A percentile compares a stretch with the other conserved stretches of the same genome.
Conservation (phyloP, 192 early-diverging fungal species). For the Spinellus fusiger region DNA sequence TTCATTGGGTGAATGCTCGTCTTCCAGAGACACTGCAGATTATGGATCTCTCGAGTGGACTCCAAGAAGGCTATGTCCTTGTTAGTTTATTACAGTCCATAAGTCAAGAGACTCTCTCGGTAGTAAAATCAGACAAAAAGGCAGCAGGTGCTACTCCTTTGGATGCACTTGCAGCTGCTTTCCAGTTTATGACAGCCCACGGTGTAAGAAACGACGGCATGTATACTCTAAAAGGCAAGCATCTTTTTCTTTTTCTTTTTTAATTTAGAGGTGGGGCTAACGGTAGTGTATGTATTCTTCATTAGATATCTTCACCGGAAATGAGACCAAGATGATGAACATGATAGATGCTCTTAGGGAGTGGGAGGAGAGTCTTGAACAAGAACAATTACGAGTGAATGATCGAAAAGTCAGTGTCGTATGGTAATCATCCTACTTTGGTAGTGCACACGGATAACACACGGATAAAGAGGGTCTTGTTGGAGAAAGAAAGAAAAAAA, state of each 20-base stretch:
- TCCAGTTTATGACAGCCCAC: constrained; percentile 47
- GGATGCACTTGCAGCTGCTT: constrained; percentile 40
- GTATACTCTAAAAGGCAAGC: constrained; percentile 42
- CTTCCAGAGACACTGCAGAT: constrained; percentile 20
- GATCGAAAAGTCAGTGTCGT: too few species aligned
- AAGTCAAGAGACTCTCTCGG: constrained; percentile 32
- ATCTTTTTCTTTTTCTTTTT: neutral
- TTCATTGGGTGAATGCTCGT: constrained; percentile 38
- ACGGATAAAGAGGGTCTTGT: too few species aligned
- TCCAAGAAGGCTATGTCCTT: constrained; percentile 36
- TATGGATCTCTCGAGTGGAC: constrained; percentile 26
- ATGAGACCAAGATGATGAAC: constrained; percentile 25
- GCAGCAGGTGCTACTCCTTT: constrained; percentile 40
- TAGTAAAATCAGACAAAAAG: constrained; percentile 26
- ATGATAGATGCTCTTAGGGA: constrained; percentile 20
- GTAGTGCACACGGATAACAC: too few species aligned
- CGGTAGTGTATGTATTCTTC: neutral
- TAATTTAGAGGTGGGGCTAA: neutral
- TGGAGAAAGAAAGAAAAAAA: too few species aligned
- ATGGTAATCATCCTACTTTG: too few species aligned
- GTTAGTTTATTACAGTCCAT: constrained; percentile 35
- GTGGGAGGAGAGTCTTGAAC: too few species aligned
- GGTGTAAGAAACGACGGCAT: constrained; percentile 36
- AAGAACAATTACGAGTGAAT: too few species aligned
- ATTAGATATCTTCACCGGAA: constrained; percentile 26